Conservation (phyloP, 495 filamentous ascomycete genomes). For the Podospora sp. region DNA sequence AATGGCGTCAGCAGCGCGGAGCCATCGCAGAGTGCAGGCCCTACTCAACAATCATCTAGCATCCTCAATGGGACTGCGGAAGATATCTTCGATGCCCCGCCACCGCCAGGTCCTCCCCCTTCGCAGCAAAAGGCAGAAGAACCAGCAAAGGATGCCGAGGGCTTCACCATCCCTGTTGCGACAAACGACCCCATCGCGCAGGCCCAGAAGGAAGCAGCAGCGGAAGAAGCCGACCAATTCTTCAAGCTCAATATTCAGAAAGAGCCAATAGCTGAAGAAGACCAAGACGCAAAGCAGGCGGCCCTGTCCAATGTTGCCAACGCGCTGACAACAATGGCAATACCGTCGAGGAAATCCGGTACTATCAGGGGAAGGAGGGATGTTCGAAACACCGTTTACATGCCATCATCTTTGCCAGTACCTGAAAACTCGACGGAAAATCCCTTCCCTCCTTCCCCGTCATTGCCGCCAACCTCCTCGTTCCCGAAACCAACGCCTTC, state of each 20-base stretch:
- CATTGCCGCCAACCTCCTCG: constrained; percentile 39
- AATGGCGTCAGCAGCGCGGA: constrained; percentile 43
- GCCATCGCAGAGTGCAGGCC: constrained; percentile 28
- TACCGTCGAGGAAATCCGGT: constrained; percentile 66
- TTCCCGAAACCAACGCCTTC: constrained; percentile 45
- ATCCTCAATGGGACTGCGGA: constrained; percentile 44
- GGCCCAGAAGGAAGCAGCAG: constrained; percentile 76
- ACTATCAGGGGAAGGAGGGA: constrained; percentile 88
- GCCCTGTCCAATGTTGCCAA: constrained; percentile 92
- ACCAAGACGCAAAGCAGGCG: constrained; percentile 76
- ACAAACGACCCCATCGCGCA: constrained; percentile 79
- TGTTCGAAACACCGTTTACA: constrained; percentile 84
- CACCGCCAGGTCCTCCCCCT: constrained; percentile 50
- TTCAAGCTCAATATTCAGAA: constrained; percentile 92
- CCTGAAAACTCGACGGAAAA: constrained; percentile 45
- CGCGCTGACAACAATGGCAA: constrained; percentile 62
- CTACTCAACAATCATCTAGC: constrained; percentile 29
- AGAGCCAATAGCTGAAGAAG: constrained; percentile 91
- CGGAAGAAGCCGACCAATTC: constrained; percentile 65
- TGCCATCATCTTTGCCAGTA: constrained; percentile 53
- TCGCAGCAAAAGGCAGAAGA: constrained; percentile 44
- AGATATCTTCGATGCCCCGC: constrained; percentile 49
- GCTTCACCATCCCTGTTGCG: constrained; percentile 69
- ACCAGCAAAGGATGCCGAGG: constrained; percentile 58
- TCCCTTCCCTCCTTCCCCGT: constrained; percentile 50